Evolutionary conservation across 2,329 filamentous ascomycete genomes (phyloP).

Genomic region (Epicoccum nigrum): DNA sequence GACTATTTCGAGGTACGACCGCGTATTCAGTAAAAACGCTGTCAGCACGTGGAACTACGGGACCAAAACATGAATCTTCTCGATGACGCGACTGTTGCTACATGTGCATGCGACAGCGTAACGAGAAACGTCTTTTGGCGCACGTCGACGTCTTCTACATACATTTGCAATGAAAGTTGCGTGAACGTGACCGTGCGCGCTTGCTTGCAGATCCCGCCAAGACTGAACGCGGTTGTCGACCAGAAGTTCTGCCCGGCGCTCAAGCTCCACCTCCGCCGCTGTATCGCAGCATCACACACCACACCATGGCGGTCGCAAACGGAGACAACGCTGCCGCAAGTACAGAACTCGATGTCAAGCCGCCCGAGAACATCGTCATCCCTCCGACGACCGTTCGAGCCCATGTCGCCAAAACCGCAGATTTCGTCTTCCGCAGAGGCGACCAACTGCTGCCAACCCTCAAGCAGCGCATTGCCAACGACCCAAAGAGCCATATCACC

Average conservation of each 20-base stretch:
- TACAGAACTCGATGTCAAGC: conserved; percentile 58
- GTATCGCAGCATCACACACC: conserved; percentile 11
- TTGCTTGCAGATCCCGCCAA: conserved; percentile 18
- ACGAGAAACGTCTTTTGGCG: not conserved
- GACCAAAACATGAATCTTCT: not conserved
- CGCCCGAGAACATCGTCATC: conserved; percentile 81
- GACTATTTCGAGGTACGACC: conserved; percentile 25
- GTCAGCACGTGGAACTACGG: not conserved
- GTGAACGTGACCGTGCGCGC: conserved; percentile 5
- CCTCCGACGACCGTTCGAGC: conserved; percentile 83
- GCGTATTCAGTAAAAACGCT: conserved; percentile 14
- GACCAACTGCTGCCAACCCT: conserved; percentile 79
- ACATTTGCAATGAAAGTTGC: not conserved
- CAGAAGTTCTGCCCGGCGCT: conserved; percentile 13
- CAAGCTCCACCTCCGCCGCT: conserved; percentile 17
- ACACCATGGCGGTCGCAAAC: conserved; percentile 40
- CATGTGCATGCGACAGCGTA: not conserved
- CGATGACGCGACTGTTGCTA: not conserved
- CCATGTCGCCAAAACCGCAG: conserved; percentile 91
- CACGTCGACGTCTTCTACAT: not conserved
- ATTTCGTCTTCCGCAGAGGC: conserved; percentile 78
- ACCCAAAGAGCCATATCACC: conserved; percentile 88
- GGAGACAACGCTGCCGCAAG: conserved; percentile 25
- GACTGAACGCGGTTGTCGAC: conserved; percentile 9
- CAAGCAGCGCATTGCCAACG: conserved; percentile 79